Evolutionary conservation across 306 rosid species (phyloP), one percentile per base, ranked within the genome.

Genomic region (Sphenostylis stenocarpa): DNA sequence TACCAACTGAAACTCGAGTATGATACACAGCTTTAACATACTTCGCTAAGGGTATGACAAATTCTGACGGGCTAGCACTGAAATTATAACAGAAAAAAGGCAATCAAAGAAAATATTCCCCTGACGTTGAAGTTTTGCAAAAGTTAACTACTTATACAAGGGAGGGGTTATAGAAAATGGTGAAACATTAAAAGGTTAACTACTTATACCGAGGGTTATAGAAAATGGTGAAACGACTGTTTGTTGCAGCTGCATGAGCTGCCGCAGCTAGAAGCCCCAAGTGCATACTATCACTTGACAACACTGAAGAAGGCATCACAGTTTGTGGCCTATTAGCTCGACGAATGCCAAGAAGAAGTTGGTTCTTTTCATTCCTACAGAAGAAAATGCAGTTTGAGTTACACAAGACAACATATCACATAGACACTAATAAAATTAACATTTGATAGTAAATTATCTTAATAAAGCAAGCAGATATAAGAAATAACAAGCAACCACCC

Each of bases 211-310:
- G 93, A 67, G 99, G 99, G 66, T 95, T 95, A 78, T 89, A 95
- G 87, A 92, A 95, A 83, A 95, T 92, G 76, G 98, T 92, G 86
- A 95, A 95, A 36, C 93, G 99, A 64, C 99, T 95, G 55, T 87
- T 95, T 68, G 99, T 95, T 64, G 97, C 90, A 80, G 99, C 99
- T 64, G 99, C 99, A 60, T 95, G 99, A 63, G 99, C 99, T 77
- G 99, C 99, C 15, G 99, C 99, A 70, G 99, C 99, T 82, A 95
- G 98, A 87, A 95, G 99, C 73, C 99, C 99, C 78, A 95, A 81
- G 85, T 95, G 99, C 99, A 95, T 95, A 85, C 99, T 95, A 67
- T 95, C 99, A 74, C 99, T 95, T 28, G 99, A 95, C 76, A 95
- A 86, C 70, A 95, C 99, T 12, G 98, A 95, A 9, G 99, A 95